Conservation (phyloP, 2,329 filamentous ascomycete species). For the Ascochyta clinopodiicola region DNA sequence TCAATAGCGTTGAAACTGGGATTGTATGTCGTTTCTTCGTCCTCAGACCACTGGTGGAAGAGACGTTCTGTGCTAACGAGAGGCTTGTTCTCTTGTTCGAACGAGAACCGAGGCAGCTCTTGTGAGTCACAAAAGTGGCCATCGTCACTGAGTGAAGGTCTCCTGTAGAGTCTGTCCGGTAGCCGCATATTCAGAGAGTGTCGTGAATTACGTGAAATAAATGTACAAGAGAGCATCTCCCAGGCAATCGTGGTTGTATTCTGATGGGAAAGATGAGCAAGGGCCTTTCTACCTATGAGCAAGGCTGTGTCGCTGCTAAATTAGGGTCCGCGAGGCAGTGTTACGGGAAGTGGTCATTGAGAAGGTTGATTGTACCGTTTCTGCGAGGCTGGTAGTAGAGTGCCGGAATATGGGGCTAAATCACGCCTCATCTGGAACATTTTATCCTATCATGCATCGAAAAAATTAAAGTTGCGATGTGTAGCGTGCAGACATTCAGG, state of each 20-base stretch:
- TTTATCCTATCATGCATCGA: not conserved
- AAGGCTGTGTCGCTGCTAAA: not conserved
- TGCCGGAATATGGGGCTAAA: not conserved
- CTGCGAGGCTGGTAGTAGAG: not conserved
- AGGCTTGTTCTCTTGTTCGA: slow-evolving; percentile 23
- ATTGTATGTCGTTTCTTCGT: slow-evolving; percentile 22
- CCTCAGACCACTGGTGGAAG: slow-evolving; percentile 22
- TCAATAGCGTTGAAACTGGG: slow-evolving; percentile 13
- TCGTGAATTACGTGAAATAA: slow-evolving; percentile 6
- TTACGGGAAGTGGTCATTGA: slow-evolving; percentile 3
- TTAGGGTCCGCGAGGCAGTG: slow-evolving; percentile 23
- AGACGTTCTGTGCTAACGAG: slow-evolving; percentile 31
- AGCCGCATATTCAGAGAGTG: slow-evolving; percentile 20
- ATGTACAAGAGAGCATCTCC: slow-evolving; percentile 4
- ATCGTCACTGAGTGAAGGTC: slow-evolving; percentile 10
- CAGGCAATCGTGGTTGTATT: not conserved
- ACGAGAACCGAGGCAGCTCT: slow-evolving; percentile 27
- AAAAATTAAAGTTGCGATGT: not conserved
- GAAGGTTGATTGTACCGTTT: slow-evolving; percentile 13
- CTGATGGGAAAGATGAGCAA: not conserved
- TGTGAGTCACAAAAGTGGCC: slow-evolving; percentile 7
- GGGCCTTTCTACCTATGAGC: not conserved
- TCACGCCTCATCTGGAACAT: slow-evolving; percentile 1
- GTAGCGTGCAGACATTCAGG: slow-evolving; percentile 1
- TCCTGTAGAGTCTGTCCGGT: slow-evolving; percentile 19